phyloP scores from a whole-genome alignment of 352 stramenopile genomes.

The Lagenidium sp. region DNA sequence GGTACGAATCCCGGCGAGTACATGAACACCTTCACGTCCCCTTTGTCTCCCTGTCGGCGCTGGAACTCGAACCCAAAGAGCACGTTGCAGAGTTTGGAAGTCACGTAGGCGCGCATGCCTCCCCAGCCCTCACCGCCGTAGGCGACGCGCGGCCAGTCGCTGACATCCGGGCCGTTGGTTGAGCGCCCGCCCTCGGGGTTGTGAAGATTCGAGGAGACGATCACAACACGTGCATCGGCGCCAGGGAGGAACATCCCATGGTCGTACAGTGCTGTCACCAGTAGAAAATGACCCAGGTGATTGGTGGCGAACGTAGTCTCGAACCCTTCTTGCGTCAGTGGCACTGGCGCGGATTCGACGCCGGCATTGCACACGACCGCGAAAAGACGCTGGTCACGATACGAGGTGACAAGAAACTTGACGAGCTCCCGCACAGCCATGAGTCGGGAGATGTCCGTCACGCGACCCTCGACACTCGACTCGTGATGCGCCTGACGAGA shows the following conservation, averaged over 20 bases:
- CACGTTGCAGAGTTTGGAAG: conserved; percentile 34
- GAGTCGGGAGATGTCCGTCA: conserved; percentile 17
- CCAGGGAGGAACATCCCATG: conserved; percentile 10
- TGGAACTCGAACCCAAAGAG: conserved; percentile 31
- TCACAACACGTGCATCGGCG: conserved; percentile 14
- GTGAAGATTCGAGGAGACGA: conserved; percentile 25
- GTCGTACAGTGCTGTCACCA: conserved; percentile 19
- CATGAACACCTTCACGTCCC: conserved; percentile 21
- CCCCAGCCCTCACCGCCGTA: conserved; percentile 14
- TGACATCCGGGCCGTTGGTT: conserved; percentile 14
- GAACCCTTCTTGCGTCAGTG: conserved; percentile 17
- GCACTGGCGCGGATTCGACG: conserved; percentile 15
- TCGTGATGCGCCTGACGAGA: conserved; percentile 2
- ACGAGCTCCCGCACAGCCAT: conserved; percentile 14
- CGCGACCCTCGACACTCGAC: conserved; percentile 7
- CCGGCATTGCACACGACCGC: conserved; percentile 28
- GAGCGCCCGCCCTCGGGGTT: conserved; percentile 4
- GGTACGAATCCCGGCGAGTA: conserved; percentile 25
- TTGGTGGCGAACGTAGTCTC: conserved; percentile 34
- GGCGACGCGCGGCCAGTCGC: conserved; percentile 21
- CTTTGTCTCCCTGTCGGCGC: conserved; percentile 13
- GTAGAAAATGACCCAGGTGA: conserved; percentile 29
- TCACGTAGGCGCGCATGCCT: conserved; percentile 19
- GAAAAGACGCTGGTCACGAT: conserved; percentile 20
- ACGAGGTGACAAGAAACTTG: conserved; percentile 13